Evolutionary conservation across 805 yeast genomes (phyloP).

Genomic region (Tetrapisispora arboricola): DNA sequence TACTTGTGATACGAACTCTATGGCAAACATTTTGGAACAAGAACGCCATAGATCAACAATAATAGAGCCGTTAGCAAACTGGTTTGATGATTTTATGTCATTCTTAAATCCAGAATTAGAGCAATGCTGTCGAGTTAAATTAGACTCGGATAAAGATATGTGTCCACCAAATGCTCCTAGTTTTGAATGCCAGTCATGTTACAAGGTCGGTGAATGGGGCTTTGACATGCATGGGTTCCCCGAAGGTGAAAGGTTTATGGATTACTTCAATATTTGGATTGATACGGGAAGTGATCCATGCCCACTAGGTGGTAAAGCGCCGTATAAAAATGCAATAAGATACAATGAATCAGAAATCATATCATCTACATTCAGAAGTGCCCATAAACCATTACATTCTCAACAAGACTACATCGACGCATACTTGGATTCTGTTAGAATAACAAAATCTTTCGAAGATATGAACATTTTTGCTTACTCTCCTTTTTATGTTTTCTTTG

Average conservation of each 20-base stretch:
- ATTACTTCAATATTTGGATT: conserved; percentile 72
- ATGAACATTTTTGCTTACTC: conserved; percentile 77
- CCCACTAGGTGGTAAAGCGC: conserved; percentile 93
- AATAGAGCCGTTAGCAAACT: conserved; percentile 75
- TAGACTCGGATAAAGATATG: conserved; percentile 43
- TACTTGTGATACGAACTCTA: conserved; percentile 67
- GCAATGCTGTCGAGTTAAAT: conserved; percentile 67
- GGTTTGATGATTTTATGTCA: conserved; percentile 85
- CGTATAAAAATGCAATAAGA: conserved; percentile 56
- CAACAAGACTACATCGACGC: conserved; percentile 80
- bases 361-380: conserved; percentile 66
- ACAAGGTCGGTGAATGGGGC: conserved; percentile 51
- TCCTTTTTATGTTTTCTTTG: conserved; percentile 86
- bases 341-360: conserved; percentile 35
- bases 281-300: conserved; percentile 78
- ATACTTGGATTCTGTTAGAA: conserved; percentile 57
- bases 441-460: conserved; percentile 48
- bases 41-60: conserved; percentile 68
- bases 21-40: conserved; percentile 74
- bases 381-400: conserved; percentile 70
- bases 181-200: conserved; percentile 68
- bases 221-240: conserved; percentile 80
- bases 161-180: conserved; percentile 53
- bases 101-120: conserved; percentile 83
- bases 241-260: conserved; percentile 57